These are phyloP conservation scores for Ascoidea tarda DNA, from an alignment of 805 yeast species.

Conservation along the genomic window DNA sequence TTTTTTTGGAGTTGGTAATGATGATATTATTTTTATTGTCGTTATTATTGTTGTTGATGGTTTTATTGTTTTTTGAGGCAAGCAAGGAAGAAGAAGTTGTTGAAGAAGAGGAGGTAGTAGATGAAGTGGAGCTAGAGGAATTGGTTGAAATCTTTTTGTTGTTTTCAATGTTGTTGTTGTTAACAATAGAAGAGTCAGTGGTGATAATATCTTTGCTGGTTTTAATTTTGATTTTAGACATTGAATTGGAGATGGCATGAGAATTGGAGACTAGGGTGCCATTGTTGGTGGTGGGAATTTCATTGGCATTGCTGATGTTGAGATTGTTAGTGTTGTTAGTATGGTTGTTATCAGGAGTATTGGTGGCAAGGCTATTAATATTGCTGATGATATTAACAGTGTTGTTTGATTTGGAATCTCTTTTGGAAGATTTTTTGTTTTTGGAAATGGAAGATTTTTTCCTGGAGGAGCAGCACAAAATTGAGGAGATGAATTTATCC, in stretches of 20 bases:
- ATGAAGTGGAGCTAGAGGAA: too few species aligned
- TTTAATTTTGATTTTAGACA: background rate
- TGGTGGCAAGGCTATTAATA: background rate
- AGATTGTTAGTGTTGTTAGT: too few species aligned
- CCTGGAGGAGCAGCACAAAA: slow-evolving; percentile 20
- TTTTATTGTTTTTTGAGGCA: background rate
- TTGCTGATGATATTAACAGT: background rate
- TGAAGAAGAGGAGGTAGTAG: background rate
- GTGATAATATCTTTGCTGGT: too few species aligned
- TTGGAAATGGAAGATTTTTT: slow-evolving; percentile 10
- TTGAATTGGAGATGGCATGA: background rate
- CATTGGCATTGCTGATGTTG: background rate
- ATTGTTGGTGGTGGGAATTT: background rate
- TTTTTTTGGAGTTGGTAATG: background rate
- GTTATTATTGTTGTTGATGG: background rate
- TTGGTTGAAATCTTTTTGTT: background rate
- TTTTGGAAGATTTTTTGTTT: slow-evolving; percentile 5
- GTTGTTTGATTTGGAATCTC: background rate
- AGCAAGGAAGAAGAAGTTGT: background rate
- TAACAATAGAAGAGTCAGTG: background rate
- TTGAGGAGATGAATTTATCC: slow-evolving; percentile 21
- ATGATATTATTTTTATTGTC: background rate
- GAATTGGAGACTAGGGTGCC: background rate
- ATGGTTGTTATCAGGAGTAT: too few species aligned
- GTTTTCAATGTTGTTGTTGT: background rate